Base-by-base conservation (phyloP, 768 basidiomycete species). In the Phallus indusiatus region DNA sequence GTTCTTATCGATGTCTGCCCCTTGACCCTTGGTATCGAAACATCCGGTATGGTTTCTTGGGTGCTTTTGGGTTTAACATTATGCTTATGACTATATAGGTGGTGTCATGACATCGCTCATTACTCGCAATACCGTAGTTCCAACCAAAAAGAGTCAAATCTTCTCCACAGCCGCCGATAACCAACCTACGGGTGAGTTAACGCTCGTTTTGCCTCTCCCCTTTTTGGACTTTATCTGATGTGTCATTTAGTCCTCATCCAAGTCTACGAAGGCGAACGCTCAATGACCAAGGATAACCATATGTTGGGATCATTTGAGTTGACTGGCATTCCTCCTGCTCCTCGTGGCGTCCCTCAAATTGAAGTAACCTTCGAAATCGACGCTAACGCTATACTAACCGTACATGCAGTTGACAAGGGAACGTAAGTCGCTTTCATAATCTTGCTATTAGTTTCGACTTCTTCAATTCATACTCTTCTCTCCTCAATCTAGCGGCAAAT, bases 61-160 rank as follows among this genome's bases (percentile, higher is more conserved):
- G 24, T 10, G 2, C 37, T 48, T 56, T 7, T 6, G 47, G 2
- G 9, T 9, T 34, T 1, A 47, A 9, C 66, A 33, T 65, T 22
- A 5, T 11, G 11, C 3, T 52, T 9, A 34, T 22, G 28, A 18
- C 21, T 22, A 34, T 34, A 5, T n/a, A 59, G 49, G 95, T 68
- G 93, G 94, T 71, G 94, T 97, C 66, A 91, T 97, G 80, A 97
- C 94, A 65, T 96, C 95, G 75, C 81, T 99, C 68, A 97, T 99
- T 67, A 82, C 92, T 61, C 88, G 95, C 67, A 97, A 97, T 84
- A 97, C 95, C 47, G 92, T 95, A 69, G 94, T 98, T 71, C 95
- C 95, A 61, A 97, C 94, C 67, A 88, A 89, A 79, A 97, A 98
- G 81, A 85, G 84, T 62, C 94, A 98, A 76, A 95, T 67, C 5